Evolutionary conservation across 2,329 filamentous ascomycete genomes (phyloP).

Genomic region (Periconia sp.): DNA sequence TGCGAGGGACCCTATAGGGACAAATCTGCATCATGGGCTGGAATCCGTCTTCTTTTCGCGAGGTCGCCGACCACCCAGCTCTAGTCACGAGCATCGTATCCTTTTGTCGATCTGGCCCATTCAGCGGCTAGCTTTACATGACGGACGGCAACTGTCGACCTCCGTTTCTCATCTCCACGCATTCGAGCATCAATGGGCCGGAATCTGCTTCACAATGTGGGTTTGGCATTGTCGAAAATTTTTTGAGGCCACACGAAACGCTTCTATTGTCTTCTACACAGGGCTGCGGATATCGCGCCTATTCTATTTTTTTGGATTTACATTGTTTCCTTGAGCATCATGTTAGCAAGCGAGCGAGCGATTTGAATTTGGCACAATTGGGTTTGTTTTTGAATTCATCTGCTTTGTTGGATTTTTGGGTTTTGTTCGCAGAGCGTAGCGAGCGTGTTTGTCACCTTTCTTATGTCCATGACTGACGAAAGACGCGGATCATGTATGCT

Average conservation of each 20-base stretch:
- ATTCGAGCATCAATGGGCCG: conserved; percentile 26
- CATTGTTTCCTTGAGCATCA: conserved; percentile 18
- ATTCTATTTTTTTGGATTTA: conserved; percentile 26
- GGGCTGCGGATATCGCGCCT: no score
- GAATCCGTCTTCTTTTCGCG: conserved; percentile 25
- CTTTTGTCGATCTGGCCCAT: background rate
- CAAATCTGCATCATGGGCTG: conserved; percentile 43
- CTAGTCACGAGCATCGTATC: conserved; percentile 30
- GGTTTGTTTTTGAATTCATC: conserved; percentile 30
- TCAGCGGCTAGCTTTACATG: conserved; percentile 14
- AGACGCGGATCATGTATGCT: conserved; percentile 17
- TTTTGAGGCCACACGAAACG: no score
- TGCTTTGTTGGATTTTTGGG: conserved; percentile 14
- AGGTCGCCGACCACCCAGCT: conserved; percentile 16
- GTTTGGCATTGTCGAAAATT: no score
- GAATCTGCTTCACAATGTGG: conserved; percentile 27
- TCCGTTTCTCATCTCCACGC: conserved; percentile 8
- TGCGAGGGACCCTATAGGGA: conserved; percentile 30
- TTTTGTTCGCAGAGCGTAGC: conserved; percentile 40
- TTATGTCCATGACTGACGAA: conserved; percentile 21
- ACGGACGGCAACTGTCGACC: conserved; percentile 43
- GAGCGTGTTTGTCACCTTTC: conserved; percentile 40
- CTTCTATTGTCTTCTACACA: no score
- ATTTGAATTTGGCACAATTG: conserved; percentile 39
- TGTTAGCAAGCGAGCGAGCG: conserved; percentile 36